These are phyloP conservation scores for Wallacemonas rigidus DNA, from an alignment of 208 protist genomes.

Conservation along the genomic window DNA sequence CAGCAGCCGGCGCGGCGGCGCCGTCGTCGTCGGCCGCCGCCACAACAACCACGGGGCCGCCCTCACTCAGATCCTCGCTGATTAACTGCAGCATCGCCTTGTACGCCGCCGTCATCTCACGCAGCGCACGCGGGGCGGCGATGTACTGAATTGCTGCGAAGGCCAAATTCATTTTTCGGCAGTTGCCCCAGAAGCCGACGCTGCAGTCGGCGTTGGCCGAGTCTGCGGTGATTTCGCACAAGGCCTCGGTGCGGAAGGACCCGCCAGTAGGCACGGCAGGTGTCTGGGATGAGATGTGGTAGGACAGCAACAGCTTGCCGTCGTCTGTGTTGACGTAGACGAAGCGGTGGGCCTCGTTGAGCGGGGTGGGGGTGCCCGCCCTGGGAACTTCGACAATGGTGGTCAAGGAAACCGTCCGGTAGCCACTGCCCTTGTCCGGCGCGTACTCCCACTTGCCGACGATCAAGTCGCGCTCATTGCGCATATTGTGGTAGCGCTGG, in stretches of 20 bases:
- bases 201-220: slow-evolving; percentile 52
- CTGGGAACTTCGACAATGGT: slow-evolving; percentile 69
- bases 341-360: slow-evolving; percentile 84
- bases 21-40: slow-evolving; percentile 19
- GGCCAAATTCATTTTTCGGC: slow-evolving; percentile 72
- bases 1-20: not conserved
- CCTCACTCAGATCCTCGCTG: slow-evolving; percentile 54
- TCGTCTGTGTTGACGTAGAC: slow-evolving; percentile 48
- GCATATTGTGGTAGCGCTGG: slow-evolving; percentile 66
- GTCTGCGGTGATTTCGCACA: slow-evolving; percentile 68
- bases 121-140: slow-evolving; percentile 59
- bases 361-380: slow-evolving; percentile 54
- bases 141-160: slow-evolving; percentile 79
- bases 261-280: slow-evolving; percentile 65
- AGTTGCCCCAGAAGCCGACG: slow-evolving; percentile 71
- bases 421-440: slow-evolving; percentile 72
- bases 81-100: slow-evolving; percentile 82
- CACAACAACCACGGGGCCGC: slow-evolving; percentile 14
- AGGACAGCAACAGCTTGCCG: slow-evolving; percentile 51
- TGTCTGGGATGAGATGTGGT: slow-evolving; percentile 86
- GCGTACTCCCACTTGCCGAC: slow-evolving; percentile 72
- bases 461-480: slow-evolving; percentile 64
- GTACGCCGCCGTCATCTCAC: slow-evolving; percentile 81
- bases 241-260: slow-evolving; percentile 78
- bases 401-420: slow-evolving; percentile 59